Evolutionary conservation across 768 basidiomycete genomes (phyloP), one percentile per base, ranked within the genome.

Genomic region (Grammothele lineata): DNA sequence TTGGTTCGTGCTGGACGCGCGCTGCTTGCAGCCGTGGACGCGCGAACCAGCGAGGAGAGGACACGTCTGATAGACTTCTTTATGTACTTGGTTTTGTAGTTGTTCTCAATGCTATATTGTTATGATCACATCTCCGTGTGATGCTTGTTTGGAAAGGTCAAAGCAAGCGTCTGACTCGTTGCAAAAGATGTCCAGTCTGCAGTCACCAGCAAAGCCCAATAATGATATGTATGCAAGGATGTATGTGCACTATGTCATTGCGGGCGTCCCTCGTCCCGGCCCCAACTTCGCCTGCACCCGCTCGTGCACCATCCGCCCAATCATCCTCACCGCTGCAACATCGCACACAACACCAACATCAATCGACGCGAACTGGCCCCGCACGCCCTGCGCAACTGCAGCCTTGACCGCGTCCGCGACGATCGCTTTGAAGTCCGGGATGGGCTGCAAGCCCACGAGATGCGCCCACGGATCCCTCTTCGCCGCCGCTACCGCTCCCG

Each of bases 281-380:
- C 27, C 27, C 27, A 53, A 34, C 43, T 53, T 53, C 38, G 46
- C 46, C 9, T 38, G 33, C 41, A 83, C 70, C 50, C 71, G 73
- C 34, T 68, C 54, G 55, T 84, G 77, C 48, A 87, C 64, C 24
- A 70, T 69, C 51, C 71, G 69, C 15, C 71, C 70, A 15, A 85
- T 62, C 18, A 69, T 64, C 22, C 70, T 65, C 5, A 85, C 74
- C 25, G 70, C 62, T 21, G 51, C 53, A 5, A 73, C 67, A 30
- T 77, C 74, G 54, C 86, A 88, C 4, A 87, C 68, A 1, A 85
- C 67, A 1, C 85, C 86, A 4, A 82, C 68, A 45, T 81, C 78
- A 40, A 88, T 66, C 0, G 75, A 67, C 5, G 78, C 78, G 43
- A 85, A 68, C 47, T 69, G 74, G 18, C 72, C 70, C 27, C 62